phyloP scores from a whole-genome alignment of 495 filamentous ascomycete species.

The Penicillium chermesinum region DNA sequence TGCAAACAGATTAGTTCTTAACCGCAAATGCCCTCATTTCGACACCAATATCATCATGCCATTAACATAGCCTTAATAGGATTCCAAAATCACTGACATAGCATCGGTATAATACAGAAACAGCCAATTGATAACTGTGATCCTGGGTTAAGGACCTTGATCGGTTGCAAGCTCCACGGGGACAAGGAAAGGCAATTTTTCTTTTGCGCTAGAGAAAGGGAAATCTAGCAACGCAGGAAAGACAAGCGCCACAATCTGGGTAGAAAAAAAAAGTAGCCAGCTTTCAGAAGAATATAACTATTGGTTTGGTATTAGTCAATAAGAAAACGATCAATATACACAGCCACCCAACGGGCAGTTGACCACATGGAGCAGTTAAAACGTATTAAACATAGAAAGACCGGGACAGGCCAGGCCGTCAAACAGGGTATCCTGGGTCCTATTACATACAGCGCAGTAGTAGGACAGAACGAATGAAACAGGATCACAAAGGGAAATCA shows the following conservation, averaged over 20 bases:
- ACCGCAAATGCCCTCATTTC: no score
- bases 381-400: constrained; percentile 17
- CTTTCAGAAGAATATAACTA: background rate
- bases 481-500: constrained; percentile 22
- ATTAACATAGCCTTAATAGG: no score
- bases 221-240: background rate
- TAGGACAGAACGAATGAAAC: constrained; percentile 26
- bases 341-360: background rate
- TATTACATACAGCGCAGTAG: constrained; percentile 38
- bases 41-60: no score
- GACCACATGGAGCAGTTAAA: constrained; percentile 4
- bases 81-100: no score
- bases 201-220: no score
- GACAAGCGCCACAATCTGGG: background rate
- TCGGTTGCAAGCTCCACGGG: no score
- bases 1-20: no score
- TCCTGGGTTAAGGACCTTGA: no score
- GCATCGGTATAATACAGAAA: no score
- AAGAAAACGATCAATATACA: background rate
- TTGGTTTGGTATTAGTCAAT: background rate
- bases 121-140: no score
- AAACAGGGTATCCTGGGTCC: constrained; percentile 40
- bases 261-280: background rate
- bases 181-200: no score
- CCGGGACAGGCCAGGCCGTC: constrained; percentile 5